phyloP scores from a whole-genome alignment of 176 grass and related monocot genomes.

The Musa acuminata region DNA sequence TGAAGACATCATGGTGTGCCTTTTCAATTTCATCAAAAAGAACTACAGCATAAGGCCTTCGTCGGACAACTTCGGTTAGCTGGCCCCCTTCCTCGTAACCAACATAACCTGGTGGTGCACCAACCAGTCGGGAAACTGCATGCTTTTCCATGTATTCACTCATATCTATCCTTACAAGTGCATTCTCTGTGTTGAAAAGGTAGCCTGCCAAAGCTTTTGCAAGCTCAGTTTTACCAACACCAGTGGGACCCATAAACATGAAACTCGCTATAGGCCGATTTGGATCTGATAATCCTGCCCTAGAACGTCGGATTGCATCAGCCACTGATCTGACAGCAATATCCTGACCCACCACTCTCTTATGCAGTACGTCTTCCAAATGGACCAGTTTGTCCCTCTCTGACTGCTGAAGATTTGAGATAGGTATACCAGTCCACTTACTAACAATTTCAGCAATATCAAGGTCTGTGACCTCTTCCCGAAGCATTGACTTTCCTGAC shows the following conservation, averaged over 20 bases:
- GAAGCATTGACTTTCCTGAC: conserved; percentile 78
- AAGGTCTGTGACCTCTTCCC: conserved; percentile 75
- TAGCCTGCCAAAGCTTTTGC: conserved; percentile 78
- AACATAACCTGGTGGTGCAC: conserved; percentile 78
- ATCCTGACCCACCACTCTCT: conserved; percentile 88
- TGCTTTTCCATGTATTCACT: conserved; percentile 99
- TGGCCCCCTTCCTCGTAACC: conserved; percentile 91
- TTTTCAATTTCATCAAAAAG: conserved; percentile 96
- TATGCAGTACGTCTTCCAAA: conserved; percentile 83
- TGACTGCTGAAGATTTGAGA: conserved; percentile 92
- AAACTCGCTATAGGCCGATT: conserved; percentile 96
- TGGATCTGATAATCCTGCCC: conserved; percentile 78
- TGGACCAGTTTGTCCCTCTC: conserved; percentile 78
- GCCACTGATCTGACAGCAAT: conserved; percentile 84
- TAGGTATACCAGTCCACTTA: conserved; percentile 92
- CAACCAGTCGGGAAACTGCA: conserved; percentile 83
- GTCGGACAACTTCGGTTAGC: conserved; percentile 68
- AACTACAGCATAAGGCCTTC: conserved; percentile 75
- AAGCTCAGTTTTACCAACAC: conserved; percentile 91
- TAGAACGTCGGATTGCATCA: conserved; percentile 86
- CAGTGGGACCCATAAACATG: conserved; percentile 99
- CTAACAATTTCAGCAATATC: conserved; percentile 92
- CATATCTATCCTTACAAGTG: conserved; percentile 92
- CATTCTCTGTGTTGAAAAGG: conserved; percentile 88
- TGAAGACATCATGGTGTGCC: conserved; percentile 90